Evolutionary conservation across 441 rosid genomes (phyloP).

Genomic region (Biscutella auriculata): DNA sequence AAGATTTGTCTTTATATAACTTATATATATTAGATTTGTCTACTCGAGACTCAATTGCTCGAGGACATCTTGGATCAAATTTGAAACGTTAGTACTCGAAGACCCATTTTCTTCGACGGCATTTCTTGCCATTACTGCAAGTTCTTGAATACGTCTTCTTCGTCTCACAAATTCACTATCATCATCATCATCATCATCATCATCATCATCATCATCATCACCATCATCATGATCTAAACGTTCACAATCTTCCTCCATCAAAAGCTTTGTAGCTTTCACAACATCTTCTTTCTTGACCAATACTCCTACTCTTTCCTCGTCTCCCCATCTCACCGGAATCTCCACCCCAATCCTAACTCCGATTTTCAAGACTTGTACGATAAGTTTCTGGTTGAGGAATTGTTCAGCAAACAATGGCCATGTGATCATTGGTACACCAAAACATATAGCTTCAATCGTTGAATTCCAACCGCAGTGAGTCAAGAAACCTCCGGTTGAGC

Average conservation of each 20-base stretch:
- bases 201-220: too few species aligned
- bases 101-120: constrained; percentile 41
- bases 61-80: constrained; percentile 32
- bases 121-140: constrained; percentile 27
- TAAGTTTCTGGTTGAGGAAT: constrained; percentile 53
- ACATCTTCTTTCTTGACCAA: constrained; percentile 39
- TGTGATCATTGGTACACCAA: constrained; percentile 59
- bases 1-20: too few species aligned
- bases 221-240: too few species aligned
- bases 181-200: constrained; percentile 20
- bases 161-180: constrained; percentile 21
- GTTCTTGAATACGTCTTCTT: constrained; percentile 26
- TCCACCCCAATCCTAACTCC: constrained; percentile 58
- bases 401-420: constrained; percentile 78
- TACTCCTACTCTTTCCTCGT: constrained; percentile 52
- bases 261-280: constrained; percentile 27
- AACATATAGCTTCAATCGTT: constrained; percentile 42
- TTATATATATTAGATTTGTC: too few species aligned
- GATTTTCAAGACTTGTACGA: constrained; percentile 41
- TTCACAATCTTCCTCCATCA: constrained; percentile 34
- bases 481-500: constrained; percentile 48
- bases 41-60: background rate
- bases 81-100: constrained; percentile 28
- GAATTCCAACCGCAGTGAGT: constrained; percentile 93
- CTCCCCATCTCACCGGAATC: constrained; percentile 57